Conservation (phyloP, 2,329 filamentous ascomycete genomes). For the Epicoccum sorghinum region DNA sequence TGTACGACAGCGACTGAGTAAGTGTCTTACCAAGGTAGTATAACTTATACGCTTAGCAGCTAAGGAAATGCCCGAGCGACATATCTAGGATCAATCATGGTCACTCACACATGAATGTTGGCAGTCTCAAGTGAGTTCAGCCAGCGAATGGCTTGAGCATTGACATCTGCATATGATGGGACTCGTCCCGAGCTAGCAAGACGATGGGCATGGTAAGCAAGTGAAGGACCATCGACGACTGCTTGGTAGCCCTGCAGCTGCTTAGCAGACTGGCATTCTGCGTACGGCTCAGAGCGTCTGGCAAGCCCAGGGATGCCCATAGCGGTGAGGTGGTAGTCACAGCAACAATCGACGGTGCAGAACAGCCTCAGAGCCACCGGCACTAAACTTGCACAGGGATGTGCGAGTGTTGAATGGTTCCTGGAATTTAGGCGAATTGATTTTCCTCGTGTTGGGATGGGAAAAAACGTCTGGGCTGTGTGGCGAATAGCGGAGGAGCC, state of each 20-base stretch:
- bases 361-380: slow-evolving; percentile 7
- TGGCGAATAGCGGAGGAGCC: slow-evolving; percentile 12
- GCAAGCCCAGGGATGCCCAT: slow-evolving; percentile 47
- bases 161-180: slow-evolving; percentile 66
- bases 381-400: slow-evolving; percentile 11
- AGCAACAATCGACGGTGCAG: slow-evolving; percentile 3
- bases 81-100: slow-evolving; percentile 18
- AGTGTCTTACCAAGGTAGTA: slow-evolving; percentile 12
- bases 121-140: slow-evolving; percentile 63
- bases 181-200: slow-evolving; percentile 39
- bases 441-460: slow-evolving; percentile 18
- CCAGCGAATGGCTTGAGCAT: slow-evolving; percentile 60
- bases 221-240: slow-evolving; percentile 76
- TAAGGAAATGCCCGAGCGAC: background rate
- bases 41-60: slow-evolving; percentile 1
- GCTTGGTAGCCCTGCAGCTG: slow-evolving; percentile 35
- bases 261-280: slow-evolving; percentile 27
- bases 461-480: slow-evolving; percentile 17
- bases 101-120: slow-evolving; percentile 67
- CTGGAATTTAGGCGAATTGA: slow-evolving; percentile 14
- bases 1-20: slow-evolving; percentile 17
- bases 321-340: slow-evolving; percentile 15
- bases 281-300: slow-evolving; percentile 39
- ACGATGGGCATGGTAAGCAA: slow-evolving; percentile 74
- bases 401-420: slow-evolving; percentile 10